phyloP scores from a whole-genome alignment of 805 yeast species.

The Teunomyces kruisii region DNA sequence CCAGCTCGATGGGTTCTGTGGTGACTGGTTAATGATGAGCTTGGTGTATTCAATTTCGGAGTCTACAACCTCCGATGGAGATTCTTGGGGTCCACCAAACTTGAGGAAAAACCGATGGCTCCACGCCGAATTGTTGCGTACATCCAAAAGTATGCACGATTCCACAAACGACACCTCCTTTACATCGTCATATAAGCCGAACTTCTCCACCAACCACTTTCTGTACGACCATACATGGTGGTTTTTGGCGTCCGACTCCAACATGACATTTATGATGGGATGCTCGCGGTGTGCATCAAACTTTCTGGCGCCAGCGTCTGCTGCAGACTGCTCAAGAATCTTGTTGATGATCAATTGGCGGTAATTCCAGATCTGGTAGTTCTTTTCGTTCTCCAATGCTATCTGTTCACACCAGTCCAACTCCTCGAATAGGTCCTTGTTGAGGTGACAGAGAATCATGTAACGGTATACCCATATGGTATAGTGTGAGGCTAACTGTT shows the following conservation, averaged over 20 bases:
- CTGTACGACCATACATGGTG: slow-evolving; percentile 96
- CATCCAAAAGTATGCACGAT: slow-evolving; percentile 54
- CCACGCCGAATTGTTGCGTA: slow-evolving; percentile 94
- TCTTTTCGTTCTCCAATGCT: slow-evolving; percentile 78
- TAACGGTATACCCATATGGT: slow-evolving; percentile 81
- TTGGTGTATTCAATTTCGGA: slow-evolving; percentile 57
- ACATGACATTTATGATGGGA: slow-evolving; percentile 64
- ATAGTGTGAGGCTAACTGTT: slow-evolving; percentile 82
- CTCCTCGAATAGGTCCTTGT: slow-evolving; percentile 49
- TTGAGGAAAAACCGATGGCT: slow-evolving; percentile 70
- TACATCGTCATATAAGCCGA: slow-evolving; percentile 42
- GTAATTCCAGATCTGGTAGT: slow-evolving; percentile 97
- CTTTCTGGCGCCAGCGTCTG: slow-evolving; percentile 13
- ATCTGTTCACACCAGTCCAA: slow-evolving; percentile 77
- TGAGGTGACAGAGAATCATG: slow-evolving; percentile 45
- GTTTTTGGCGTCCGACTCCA: slow-evolving; percentile 80
- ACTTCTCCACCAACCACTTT: slow-evolving; percentile 73
- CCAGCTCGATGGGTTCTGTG: slow-evolving; percentile 87
- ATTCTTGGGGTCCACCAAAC: slow-evolving; percentile 22
- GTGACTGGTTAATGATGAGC: slow-evolving; percentile 53
- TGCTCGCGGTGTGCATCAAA: slow-evolving; percentile 56
- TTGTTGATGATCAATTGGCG: slow-evolving; percentile 61
- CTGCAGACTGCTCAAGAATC: slow-evolving; percentile 17
- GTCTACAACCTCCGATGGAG: slow-evolving; percentile 20
- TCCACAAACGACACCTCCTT: slow-evolving; percentile 56